phyloP scores from a whole-genome alignment of 176 grass and related monocot species.

The Hordeum marinum region DNA sequence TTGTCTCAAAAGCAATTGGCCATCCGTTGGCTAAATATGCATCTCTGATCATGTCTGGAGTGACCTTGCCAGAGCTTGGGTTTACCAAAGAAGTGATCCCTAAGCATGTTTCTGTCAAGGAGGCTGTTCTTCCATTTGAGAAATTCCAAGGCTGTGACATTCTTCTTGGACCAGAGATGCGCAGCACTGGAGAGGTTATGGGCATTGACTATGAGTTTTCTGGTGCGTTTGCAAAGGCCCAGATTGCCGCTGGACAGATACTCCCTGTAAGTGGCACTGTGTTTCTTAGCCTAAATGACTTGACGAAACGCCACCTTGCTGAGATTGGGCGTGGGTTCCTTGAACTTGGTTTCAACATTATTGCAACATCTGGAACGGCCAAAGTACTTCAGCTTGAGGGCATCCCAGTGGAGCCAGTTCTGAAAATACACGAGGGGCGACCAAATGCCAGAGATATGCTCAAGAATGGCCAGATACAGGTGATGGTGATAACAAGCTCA shows the following conservation, averaged over 20 bases:
- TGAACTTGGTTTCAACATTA: constrained; percentile 78
- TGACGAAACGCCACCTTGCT: constrained; percentile 81
- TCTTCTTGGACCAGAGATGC: constrained; percentile 97
- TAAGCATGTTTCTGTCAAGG: constrained; percentile 94
- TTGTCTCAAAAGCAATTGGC: constrained; percentile 99
- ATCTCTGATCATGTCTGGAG: constrained; percentile 92
- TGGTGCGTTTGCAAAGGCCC: constrained; percentile 91
- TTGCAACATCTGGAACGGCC: constrained; percentile 86
- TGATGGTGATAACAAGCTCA: constrained; percentile 96
- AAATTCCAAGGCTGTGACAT: constrained; percentile 99
- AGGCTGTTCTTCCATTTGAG: constrained; percentile 94
- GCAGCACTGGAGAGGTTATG: constrained; percentile 99
- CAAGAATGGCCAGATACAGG: constrained; percentile 86
- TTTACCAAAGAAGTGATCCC: constrained; percentile 89
- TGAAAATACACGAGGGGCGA: constrained; percentile 94
- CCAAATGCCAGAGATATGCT: constrained; percentile 90
- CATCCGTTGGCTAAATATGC: constrained; percentile 98
- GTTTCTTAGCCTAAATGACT: constrained; percentile 90
- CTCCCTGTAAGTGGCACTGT: constrained; percentile 64
- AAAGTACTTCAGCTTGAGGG: constrained; percentile 79
- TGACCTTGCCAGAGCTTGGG: constrained; percentile 65
- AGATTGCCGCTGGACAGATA: constrained; percentile 97
- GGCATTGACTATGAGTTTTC: constrained; percentile 91
- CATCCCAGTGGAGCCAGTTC: constrained; percentile 70
- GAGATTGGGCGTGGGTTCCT: constrained; percentile 63